These are phyloP conservation scores for Aspergillus sclerotiicarbonarius DNA, from an alignment of 495 filamentous ascomycete species.

Conservation along the genomic window DNA sequence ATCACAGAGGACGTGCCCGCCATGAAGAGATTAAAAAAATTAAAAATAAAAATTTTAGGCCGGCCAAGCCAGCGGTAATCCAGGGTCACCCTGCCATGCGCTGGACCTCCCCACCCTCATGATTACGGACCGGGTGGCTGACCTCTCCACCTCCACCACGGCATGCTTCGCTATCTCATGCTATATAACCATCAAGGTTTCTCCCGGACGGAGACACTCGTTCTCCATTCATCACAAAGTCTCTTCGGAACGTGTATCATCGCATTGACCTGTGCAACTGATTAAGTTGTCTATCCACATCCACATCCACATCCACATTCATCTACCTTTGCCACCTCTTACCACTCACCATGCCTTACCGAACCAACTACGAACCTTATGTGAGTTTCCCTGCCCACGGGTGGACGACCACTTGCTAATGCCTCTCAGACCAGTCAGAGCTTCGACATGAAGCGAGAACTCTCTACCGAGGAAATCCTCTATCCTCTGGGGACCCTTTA, in stretches of 20 bases:
- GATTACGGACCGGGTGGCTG: not conserved
- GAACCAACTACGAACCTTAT: constrained; percentile 46
- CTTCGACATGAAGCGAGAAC: constrained; percentile 29
- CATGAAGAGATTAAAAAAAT: constrained; percentile 5
- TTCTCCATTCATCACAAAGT: not conserved
- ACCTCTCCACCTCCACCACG: constrained; percentile 12
- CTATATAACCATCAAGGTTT: constrained; percentile 23
- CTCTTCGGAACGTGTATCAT: constrained; percentile 10
- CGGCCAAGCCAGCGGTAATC: constrained; percentile 1
- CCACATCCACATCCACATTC: constrained; percentile 2
- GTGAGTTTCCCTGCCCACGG: constrained; percentile 21
- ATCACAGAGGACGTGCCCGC: constrained; percentile 1
- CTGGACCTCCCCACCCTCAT: constrained; percentile 13
- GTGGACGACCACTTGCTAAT: not conserved
- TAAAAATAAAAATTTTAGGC: constrained; percentile 11
- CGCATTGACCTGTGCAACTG: constrained; percentile 3
- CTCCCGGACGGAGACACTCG: constrained; percentile 12
- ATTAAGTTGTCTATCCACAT: not conserved
- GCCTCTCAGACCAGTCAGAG: constrained; percentile 18
- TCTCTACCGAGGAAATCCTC: constrained; percentile 35
- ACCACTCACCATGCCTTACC: constrained; percentile 41
- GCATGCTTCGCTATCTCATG: constrained; percentile 7
- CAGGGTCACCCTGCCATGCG: constrained; percentile 20
- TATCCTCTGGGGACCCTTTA: constrained; percentile 40
- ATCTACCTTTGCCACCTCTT: constrained; percentile 1